A percentile compares a stretch with the other conserved stretches of the same genome.
Evolutionary conservation across 108 stramenopile species (phyloP).

Genomic region (Seminavis robusta): DNA sequence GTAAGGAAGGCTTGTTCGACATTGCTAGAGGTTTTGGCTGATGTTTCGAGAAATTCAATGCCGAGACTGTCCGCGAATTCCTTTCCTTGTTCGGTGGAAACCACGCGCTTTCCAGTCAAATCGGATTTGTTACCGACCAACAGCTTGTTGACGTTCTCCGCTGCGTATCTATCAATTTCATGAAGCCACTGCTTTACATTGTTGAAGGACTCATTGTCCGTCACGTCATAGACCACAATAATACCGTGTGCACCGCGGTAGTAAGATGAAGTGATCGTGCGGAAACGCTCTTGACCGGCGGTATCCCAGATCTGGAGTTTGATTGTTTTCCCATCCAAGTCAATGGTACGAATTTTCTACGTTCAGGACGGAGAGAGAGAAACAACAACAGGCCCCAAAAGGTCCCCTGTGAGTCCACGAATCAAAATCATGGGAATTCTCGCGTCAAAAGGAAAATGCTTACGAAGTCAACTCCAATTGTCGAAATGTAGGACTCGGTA

Average conservation of each 20-base stretch:
- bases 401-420: background rate
- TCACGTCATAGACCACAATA: conserved; percentile 96
- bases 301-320: conserved; percentile 94
- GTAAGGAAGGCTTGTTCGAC: conserved; percentile 99
- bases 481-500: conserved; percentile 98
- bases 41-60: conserved; percentile 99
- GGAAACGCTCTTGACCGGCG: conserved; percentile 94
- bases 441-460: conserved; percentile 31
- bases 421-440: background rate
- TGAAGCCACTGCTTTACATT: conserved; percentile 99
- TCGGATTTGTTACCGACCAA: conserved; percentile 99
- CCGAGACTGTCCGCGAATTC: conserved; percentile 97
- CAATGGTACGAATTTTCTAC: conserved; percentile 98
- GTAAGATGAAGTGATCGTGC: conserved; percentile 95
- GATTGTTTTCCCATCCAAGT: conserved; percentile 97
- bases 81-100: conserved; percentile 95
- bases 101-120: conserved; percentile 91
- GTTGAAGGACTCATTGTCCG: conserved; percentile 94
- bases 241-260: conserved; percentile 97
- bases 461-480: conserved; percentile 99
- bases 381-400: background rate
- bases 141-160: conserved; percentile 98
- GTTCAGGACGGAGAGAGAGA: background rate
- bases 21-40: conserved; percentile 96
- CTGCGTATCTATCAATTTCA: conserved; percentile 98